Evolutionary conservation across 2,329 filamentous ascomycete species (phyloP), one percentile per base, ranked within the genome.

Genomic region (Colletotrichum salicis): DNA sequence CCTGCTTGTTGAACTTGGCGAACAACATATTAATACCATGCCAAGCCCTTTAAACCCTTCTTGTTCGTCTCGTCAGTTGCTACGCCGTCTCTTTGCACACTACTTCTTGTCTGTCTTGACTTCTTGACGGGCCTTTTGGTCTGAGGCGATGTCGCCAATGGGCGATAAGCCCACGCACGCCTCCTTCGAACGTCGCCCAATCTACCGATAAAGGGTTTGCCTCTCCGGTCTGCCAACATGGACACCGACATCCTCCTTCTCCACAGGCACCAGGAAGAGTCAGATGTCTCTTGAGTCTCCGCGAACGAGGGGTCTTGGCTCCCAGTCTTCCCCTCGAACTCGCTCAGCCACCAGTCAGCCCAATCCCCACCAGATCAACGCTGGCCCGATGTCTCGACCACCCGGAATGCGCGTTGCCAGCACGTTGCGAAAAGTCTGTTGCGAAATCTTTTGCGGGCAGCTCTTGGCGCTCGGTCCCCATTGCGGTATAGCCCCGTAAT

Each of bases 401-500:
- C 33, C 69, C 65, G 69, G 69, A 69, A 59, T 69, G 69, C 59
- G 59, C 29, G 69, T 69, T 55, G 37, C 22, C 27, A 51, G 65
- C 69, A 71, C 69, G 69, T 71, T 71, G 69, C 11, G 31, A 62
- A 69, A 63, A 69, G 54, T 71, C 45, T 64, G 65, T 58, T 61
- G 64, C 69, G 22, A 60, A 57, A 35, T 11, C 33, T 51, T 29
- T 48, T 11, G 15, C 59, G 59, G 48, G 27, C 59, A 33, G 29
- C 54, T 71, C 69, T 71, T 71, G 69, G 69, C 69, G 48, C 69
- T 71, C 69, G 69, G 69, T 69, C 31, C 59, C 65, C 31, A 22
- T 56, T 64, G 27, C 24, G 65, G 69, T 59, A 71, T 56, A 71
- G 65, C 52, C 68, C 68, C 57, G 37, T 61, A 45, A n/a, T 31